phyloP scores from a whole-genome alignment of 768 basidiomycete species.

The Rubroboletus satanas region DNA sequence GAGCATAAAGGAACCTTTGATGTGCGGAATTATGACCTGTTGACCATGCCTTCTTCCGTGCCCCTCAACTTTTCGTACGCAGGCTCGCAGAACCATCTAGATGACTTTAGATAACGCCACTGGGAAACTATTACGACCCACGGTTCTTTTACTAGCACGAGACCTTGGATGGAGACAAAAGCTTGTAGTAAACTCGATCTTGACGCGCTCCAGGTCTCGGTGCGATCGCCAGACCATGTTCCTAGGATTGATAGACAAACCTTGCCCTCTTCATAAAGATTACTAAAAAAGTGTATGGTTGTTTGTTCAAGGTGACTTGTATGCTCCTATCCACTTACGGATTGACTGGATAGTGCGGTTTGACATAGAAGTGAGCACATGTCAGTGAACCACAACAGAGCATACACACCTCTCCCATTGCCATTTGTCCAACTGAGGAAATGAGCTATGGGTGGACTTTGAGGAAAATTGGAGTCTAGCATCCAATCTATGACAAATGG shows the following conservation, averaged over 20 bases:
- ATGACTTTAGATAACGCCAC: slow-evolving; percentile 4
- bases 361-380: neutral
- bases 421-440: slow-evolving; percentile 95
- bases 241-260: slow-evolving; percentile 89
- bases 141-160: slow-evolving; percentile 91
- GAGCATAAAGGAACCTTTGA: neutral
- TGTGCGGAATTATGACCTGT: slow-evolving; percentile 50
- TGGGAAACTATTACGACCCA: slow-evolving; percentile 39
- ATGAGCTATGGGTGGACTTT: slow-evolving; percentile 79
- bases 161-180: slow-evolving; percentile 89
- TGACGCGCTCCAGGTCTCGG: slow-evolving; percentile 81
- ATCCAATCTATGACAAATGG: slow-evolving; percentile 96
- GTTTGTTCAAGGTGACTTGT: neutral
- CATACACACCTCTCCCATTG: slow-evolving; percentile 59
- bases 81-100: slow-evolving; percentile 87
- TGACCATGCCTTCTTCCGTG: slow-evolving; percentile 85
- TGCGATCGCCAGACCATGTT: slow-evolving; percentile 88
- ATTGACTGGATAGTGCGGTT: slow-evolving; percentile 44
- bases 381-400: neutral
- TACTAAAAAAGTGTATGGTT: slow-evolving; percentile 40
- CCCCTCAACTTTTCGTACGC: slow-evolving; percentile 90
- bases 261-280: slow-evolving; percentile 94
- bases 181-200: slow-evolving; percentile 88
- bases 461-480: slow-evolving; percentile 80
- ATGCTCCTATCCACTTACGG: slow-evolving; percentile 49